A percentile compares a stretch with the other conserved stretches of the same genome.
These are phyloP conservation scores for Ramularia collo-cygni DNA, from an alignment of 2,329 filamentous ascomycete genomes.

Conservation along the genomic window DNA sequence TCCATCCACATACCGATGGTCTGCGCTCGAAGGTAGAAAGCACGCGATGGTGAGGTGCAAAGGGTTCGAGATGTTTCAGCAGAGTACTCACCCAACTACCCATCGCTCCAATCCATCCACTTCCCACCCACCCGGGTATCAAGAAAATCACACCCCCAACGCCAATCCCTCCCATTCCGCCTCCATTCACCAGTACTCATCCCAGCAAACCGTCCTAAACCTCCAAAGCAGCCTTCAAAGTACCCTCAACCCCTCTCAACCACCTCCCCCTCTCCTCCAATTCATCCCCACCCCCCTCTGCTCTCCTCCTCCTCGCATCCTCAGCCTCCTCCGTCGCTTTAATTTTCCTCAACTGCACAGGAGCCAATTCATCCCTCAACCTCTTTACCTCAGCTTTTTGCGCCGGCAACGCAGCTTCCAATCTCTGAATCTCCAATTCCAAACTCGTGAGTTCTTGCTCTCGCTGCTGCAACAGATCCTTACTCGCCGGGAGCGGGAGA, in stretches of 20 bases:
- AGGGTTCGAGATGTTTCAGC: no score
- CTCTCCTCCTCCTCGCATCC: conserved; percentile 64
- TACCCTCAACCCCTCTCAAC: conserved; percentile 63
- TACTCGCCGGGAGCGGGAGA: conserved; percentile 40
- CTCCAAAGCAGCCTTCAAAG: conserved; percentile 57
- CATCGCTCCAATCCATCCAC: no score
- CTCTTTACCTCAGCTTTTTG: conserved; percentile 62
- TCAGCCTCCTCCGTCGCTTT: conserved; percentile 59
- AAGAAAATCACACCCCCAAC: no score
- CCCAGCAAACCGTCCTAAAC: conserved; percentile 28
- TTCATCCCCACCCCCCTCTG: conserved; percentile 62
- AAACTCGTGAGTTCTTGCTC: conserved; percentile 37
- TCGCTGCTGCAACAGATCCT: conserved; percentile 33
- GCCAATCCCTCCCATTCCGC: no score
- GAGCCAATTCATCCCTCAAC: conserved; percentile 59
- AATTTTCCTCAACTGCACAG: conserved; percentile 60
- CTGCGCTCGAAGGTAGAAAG: no score
- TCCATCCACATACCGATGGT: no score
- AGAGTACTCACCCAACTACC: no score
- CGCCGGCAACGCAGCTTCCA: conserved; percentile 56
- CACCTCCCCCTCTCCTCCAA: conserved; percentile 69
- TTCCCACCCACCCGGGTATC: no score
- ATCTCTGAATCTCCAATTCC: conserved; percentile 38
- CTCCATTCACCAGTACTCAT: no score
- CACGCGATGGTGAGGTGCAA: no score